Evolutionary conservation across 768 basidiomycete genomes (phyloP), one percentile per base, ranked within the genome.

Genomic region (Mycena vulgaris): DNA sequence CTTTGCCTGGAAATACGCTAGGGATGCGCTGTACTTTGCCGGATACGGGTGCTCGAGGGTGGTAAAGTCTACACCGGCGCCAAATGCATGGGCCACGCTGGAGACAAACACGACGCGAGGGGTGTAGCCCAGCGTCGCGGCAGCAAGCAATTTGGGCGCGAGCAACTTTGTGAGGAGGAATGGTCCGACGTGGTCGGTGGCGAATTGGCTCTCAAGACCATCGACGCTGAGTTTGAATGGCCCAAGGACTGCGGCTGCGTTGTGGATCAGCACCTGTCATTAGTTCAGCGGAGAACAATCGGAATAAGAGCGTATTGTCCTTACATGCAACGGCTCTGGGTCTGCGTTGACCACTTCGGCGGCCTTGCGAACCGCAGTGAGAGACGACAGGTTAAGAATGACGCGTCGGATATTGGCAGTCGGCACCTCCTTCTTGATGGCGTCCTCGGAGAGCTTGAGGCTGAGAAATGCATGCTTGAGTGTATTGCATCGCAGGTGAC

Each of bases 341-440:
- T 62, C 49, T 17, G 60, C 47, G 35, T 62, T 62, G 31, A 62
- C 60, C 23, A 49, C 60, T 10, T 30, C 60, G 2, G 60, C 60
- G 45, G 60, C 45, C 5, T 30, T 37, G 21, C 60, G 60, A 23
- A 62, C 47, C 2, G 60, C 60, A 8, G 60, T 47, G 21, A 62
- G 48, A 2, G 60, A 62, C 9, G 60, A 62, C 2, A 62, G 60
- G 27, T 62, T 47, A 19, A 62, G 33, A 6, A 35, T 37, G n/a
- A 62, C 47, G 17, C 16, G 6, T 11, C 60, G 45, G 31, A 62
- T 45, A 25, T 51, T 62, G 30, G 60, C 60, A 21, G 45, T 25
- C 10, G 60, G 60, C 2, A 48, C 1, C 8, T 62, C 60, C 21
- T 51, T 47, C 47, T 35, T 62, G 47, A 62, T 48, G 9, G 60